Percentiles rank a stretch among this genome's conserved stretches.
Evolutionary conservation across 2,329 filamentous ascomycete species (phyloP).

Genomic region (Monosporascus cannonballus): DNA sequence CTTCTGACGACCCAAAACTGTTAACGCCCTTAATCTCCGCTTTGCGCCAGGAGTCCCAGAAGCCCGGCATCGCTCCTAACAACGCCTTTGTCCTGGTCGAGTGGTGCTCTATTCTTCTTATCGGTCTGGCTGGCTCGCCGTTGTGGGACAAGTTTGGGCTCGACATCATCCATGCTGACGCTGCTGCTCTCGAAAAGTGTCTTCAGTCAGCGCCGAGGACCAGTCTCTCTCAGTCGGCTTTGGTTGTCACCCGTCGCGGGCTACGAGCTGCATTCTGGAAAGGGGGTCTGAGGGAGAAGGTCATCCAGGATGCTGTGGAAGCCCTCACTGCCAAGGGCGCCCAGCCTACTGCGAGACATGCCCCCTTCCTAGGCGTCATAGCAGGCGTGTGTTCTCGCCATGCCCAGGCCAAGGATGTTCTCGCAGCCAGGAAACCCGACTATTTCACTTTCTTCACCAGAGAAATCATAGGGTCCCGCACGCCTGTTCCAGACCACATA

Average conservation of each 20-base stretch:
- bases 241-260: constrained; percentile 72
- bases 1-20: constrained; percentile 47
- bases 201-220: constrained; percentile 57
- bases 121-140: constrained; percentile 57
- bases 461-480: constrained; percentile 77
- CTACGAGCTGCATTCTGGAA: constrained; percentile 67
- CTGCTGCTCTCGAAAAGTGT: constrained; percentile 72
- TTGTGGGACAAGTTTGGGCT: constrained; percentile 59
- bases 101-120: constrained; percentile 78
- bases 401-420: constrained; percentile 50
- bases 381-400: constrained; percentile 80
- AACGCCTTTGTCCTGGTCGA: constrained; percentile 86
- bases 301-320: constrained; percentile 56
- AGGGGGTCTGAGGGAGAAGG: constrained; percentile 51
- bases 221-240: constrained; percentile 64
- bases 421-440: constrained; percentile 62
- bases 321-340: constrained; percentile 63
- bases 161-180: constrained; percentile 63
- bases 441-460: constrained; percentile 80
- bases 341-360: constrained; percentile 61
- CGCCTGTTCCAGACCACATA: constrained; percentile 63
- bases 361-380: constrained; percentile 75
- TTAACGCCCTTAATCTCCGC: constrained; percentile 60
- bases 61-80: constrained; percentile 67
- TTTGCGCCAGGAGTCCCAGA: constrained; percentile 67